These are phyloP conservation scores for Russula abietina DNA, from an alignment of 768 basidiomycete genomes.

Conservation along the genomic window DNA sequence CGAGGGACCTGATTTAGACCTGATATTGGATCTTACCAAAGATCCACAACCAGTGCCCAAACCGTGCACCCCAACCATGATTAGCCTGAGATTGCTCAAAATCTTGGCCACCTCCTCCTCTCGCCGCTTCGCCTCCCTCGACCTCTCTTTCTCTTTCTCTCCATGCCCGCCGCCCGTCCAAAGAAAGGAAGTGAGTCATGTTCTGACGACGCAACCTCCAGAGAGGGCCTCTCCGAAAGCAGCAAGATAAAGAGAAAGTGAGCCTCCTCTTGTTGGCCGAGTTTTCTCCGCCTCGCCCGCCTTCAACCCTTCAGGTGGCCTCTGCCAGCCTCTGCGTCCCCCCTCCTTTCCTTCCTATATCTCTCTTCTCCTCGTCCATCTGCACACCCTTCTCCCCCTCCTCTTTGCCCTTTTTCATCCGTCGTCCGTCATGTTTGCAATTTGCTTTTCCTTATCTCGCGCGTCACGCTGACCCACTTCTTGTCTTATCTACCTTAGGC, in stretches of 20 bases:
- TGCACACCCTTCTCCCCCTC: conserved; percentile 11
- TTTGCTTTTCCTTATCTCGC: conserved; percentile 27
- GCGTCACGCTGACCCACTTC: conserved; percentile 32
- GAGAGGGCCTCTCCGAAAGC: conserved; percentile 56
- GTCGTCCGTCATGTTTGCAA: conserved; percentile 35
- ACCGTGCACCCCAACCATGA: conserved; percentile 26
- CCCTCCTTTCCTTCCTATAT: conserved; percentile 12
- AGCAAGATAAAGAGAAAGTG: conserved; percentile 78
- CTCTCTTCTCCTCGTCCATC: background rate
- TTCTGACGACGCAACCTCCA: conserved; percentile 50
- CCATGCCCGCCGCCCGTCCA: conserved; percentile 61
- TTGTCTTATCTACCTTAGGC: conserved; percentile 44
- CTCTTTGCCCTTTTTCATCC: conserved; percentile 1
- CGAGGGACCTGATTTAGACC: conserved; percentile 24
- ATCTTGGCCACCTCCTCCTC: conserved; percentile 13
- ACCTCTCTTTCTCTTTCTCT: conserved; percentile 26
- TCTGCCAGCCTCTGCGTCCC: conserved; percentile 19
- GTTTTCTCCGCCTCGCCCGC: conserved; percentile 47
- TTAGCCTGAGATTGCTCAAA: conserved; percentile 25
- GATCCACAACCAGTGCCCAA: conserved; percentile 16
- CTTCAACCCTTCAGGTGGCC: conserved; percentile 38
- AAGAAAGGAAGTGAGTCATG: conserved; percentile 60
- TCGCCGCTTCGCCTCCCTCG: conserved; percentile 29
- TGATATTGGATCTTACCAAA: conserved; percentile 25
- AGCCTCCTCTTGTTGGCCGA: conserved; percentile 45